These are phyloP conservation scores for Diaporthe amygdali DNA, from an alignment of 2,329 filamentous ascomycete genomes.

Conservation along the genomic window DNA sequence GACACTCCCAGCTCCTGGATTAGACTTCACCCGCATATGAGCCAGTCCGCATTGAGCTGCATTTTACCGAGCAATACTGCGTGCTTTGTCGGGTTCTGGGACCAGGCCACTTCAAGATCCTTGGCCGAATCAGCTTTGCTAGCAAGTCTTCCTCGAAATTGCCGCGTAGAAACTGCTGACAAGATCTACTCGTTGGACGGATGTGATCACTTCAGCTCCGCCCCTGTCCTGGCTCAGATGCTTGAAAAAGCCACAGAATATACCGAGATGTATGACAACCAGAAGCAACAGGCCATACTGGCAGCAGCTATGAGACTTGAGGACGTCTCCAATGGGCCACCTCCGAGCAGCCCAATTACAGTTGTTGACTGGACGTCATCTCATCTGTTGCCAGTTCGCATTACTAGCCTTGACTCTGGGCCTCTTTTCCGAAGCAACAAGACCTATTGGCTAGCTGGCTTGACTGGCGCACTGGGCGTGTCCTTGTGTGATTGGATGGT, in stretches of 20 bases:
- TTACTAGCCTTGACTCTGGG: background rate
- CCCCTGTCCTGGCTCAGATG: background rate
- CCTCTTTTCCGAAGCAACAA: conserved; percentile 21
- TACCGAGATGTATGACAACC: background rate
- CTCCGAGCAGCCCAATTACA: background rate
- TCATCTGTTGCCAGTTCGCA: background rate
- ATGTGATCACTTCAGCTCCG: background rate
- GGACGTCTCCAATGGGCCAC: background rate
- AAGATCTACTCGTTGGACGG: background rate
- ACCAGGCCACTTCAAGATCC: too few relatives aligned
- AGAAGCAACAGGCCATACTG: background rate
- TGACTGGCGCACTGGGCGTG: conserved; percentile 40
- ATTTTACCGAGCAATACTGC: background rate
- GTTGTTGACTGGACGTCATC: background rate
- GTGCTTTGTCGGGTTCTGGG: background rate
- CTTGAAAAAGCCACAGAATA: background rate
- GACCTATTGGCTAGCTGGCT: conserved; percentile 40
- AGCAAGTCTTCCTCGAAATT: background rate
- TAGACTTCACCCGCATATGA: background rate
- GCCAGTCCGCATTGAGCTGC: background rate
- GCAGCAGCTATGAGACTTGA: background rate
- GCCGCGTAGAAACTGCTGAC: background rate
- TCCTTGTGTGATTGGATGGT: conserved; percentile 47
- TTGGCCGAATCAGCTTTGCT: background rate
- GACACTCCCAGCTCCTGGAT: background rate